These are phyloP conservation scores for Colletotrichum sp. DNA, from an alignment of 2,329 filamentous ascomycete genomes.

Conservation along the genomic window DNA sequence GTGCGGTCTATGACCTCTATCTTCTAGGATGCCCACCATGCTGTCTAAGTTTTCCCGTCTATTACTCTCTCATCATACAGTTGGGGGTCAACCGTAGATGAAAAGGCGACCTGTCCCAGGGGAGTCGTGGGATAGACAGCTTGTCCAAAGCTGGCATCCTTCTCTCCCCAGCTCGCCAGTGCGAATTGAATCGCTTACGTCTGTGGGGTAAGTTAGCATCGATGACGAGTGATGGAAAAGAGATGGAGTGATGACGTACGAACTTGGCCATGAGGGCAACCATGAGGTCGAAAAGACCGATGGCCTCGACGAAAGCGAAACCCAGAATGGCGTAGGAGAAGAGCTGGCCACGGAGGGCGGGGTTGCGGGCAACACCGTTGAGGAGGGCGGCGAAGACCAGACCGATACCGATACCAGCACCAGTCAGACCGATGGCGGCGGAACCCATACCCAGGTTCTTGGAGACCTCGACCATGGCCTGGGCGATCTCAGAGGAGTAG, in stretches of 20 bases:
- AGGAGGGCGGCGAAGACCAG: conserved; percentile 91
- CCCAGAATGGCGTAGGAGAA: conserved; percentile 96
- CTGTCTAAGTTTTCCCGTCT: conserved; percentile 19
- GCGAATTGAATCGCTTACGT: conserved; percentile 22
- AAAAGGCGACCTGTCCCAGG: conserved; percentile 18
- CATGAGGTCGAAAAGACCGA: conserved; percentile 88
- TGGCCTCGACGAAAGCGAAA: conserved; percentile 94
- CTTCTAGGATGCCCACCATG: conserved; percentile 19
- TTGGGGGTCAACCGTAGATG: conserved; percentile 6
- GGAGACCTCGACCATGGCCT: conserved; percentile 88
- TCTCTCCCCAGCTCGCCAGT: conserved; percentile 18
- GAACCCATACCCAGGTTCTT: conserved; percentile 90
- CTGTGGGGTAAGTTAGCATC: background rate
- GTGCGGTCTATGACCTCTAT: conserved; percentile 21
- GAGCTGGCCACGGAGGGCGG: conserved; percentile 91
- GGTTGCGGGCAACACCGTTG: conserved; percentile 91
- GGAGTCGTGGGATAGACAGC: background rate
- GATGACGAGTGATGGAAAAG: background rate
- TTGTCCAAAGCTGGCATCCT: conserved; percentile 6
- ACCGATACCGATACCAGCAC: conserved; percentile 95
- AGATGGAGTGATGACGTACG: conserved; percentile 54
- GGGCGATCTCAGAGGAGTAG: conserved; percentile 88
- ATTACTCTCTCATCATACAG: conserved; percentile 16
- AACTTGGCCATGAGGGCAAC: conserved; percentile 94
- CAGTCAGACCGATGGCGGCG: conserved; percentile 89